These are phyloP conservation scores for Trametes polyzona DNA, from an alignment of 1,284 basidiomycete genomes.

Conservation along the genomic window DNA sequence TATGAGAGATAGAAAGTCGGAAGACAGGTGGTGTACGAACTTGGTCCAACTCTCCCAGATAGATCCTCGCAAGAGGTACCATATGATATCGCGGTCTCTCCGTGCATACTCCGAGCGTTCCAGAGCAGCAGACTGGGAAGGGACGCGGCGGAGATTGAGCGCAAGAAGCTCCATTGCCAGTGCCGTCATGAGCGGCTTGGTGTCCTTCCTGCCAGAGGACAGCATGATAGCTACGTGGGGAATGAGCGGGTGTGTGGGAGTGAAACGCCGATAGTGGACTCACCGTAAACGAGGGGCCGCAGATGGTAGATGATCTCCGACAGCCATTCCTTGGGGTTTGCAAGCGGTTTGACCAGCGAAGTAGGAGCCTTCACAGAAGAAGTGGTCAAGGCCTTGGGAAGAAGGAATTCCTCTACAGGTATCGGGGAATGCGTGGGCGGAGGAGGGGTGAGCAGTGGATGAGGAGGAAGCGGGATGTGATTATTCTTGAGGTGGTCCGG, in stretches of 20 bases:
- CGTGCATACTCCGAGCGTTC: conserved; percentile 83
- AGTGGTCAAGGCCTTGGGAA: conserved; percentile 77
- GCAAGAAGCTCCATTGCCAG: conserved; percentile 68
- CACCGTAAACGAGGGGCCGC: conserved; percentile 77
- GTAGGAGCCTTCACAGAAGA: conserved; percentile 70
- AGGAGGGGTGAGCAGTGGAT: conserved; percentile 58
- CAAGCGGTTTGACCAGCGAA: conserved; percentile 61
- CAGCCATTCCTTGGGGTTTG: conserved; percentile 71
- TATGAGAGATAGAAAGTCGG: background rate
- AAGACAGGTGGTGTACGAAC: conserved; percentile 41
- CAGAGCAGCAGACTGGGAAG: conserved; percentile 61
- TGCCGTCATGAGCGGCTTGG: conserved; percentile 58
- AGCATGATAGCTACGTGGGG: conserved; percentile 33
- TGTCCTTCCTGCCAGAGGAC: conserved; percentile 38
- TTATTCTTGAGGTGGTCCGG: conserved; percentile 82
- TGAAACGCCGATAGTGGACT: conserved; percentile 22
- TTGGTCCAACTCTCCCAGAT: conserved; percentile 89
- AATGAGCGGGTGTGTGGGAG: background rate
- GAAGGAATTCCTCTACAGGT: conserved; percentile 73
- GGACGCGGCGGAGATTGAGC: conserved; percentile 66
- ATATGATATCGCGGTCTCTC: conserved; percentile 80
- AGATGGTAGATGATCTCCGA: conserved; percentile 69
- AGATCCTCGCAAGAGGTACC: conserved; percentile 88
- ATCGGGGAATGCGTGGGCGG: conserved; percentile 53
- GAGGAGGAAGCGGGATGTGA: conserved; percentile 62